Base-by-base conservation (phyloP, 2,329 filamentous ascomycete genomes). In the Fusarium sp. region DNA sequence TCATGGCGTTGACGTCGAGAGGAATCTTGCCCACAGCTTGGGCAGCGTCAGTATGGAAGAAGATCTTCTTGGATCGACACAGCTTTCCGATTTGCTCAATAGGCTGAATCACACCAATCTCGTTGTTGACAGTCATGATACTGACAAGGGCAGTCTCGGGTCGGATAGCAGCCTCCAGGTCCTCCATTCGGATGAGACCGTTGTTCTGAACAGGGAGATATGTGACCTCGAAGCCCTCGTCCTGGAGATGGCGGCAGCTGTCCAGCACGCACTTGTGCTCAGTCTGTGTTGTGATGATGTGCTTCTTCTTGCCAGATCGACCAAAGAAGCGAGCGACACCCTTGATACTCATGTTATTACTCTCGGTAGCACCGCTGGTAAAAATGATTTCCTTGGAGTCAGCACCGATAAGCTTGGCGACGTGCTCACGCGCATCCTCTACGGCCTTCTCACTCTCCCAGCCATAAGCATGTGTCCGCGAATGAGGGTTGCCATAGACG, bases 281-380 rank as follows among this genome's bases (percentile, higher is more conserved):
- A 0, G 96, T 99, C 85, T 98, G 96, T 42, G 91, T 94, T 29
- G 96, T 99, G 82, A 99, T 94, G 79, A 99, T 95, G 83, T 99
- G 96, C 85, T 93, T 97, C 90, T 98, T 98, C 90, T 98, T 98
- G 77, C 94, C 95, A 5, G 90, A 91, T 64, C 94, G 90, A 74
- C 94, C 94, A 81, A 98, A 98, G 84, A 99, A 99, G 71, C 95
- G 89, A 25, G 96, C 95, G 13, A 99, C 95, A 72, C 96, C 96
- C 85, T 99, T 99, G 85, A 99, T 94, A 83, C 94, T 97, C 96
- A 99, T 99, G 79, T 99, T 99, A 84, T 99, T 99, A 80, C 94
- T 98, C 85, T 99, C 96, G 0, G 96, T 99, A 20, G 96, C 96
- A 61, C 96, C 96, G 78, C 95, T 98, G 11, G 96, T 99, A 84